Evolutionary conservation across 2,329 filamentous ascomycete genomes (phyloP).

Genomic region (Cordyceps militaris): DNA sequence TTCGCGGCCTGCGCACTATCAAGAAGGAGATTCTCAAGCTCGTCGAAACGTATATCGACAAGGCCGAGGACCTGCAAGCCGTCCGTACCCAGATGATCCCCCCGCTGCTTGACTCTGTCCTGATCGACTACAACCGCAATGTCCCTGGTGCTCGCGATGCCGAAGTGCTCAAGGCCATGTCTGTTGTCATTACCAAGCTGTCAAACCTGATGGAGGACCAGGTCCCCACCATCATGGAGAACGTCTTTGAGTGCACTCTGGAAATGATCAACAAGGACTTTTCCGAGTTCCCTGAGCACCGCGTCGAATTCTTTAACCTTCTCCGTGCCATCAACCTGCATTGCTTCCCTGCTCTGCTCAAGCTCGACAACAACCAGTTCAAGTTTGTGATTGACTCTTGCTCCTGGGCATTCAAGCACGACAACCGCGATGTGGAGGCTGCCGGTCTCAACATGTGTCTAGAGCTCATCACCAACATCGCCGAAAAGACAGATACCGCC

Average conservation of each 20-base stretch:
- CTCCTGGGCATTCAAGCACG: conserved; percentile 99
- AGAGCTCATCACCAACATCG: conserved; percentile 95
- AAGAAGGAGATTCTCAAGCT: conserved; percentile 99
- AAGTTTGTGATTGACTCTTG: conserved; percentile 99
- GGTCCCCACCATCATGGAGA: conserved; percentile 95
- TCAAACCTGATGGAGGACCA: conserved; percentile 99
- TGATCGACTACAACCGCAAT: conserved; percentile 95
- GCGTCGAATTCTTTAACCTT: conserved; percentile 99
- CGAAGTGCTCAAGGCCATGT: conserved; percentile 95
- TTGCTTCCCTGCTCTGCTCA: conserved; percentile 90
- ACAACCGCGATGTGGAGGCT: conserved; percentile 95
- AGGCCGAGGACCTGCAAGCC: conserved; percentile 91
- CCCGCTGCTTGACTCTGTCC: conserved; percentile 85
- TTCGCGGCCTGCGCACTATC: conserved; percentile 90
- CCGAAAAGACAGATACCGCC: conserved; percentile 76
- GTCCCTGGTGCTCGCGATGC: conserved; percentile 93
- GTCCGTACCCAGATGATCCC: conserved; percentile 92
- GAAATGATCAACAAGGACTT: conserved; percentile 99
- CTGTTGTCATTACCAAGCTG: conserved; percentile 92
- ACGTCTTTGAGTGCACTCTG: conserved; percentile 94
- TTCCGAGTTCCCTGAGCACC: conserved; percentile 96
- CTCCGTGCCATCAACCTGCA: conserved; percentile 92
- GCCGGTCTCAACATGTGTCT: conserved; percentile 97
- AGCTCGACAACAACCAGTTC: conserved; percentile 93
- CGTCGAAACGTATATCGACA: conserved; percentile 96